phyloP scores from a whole-genome alignment of 2,329 filamentous ascomycete genomes.

The Pseudogymnoascus sp. region DNA sequence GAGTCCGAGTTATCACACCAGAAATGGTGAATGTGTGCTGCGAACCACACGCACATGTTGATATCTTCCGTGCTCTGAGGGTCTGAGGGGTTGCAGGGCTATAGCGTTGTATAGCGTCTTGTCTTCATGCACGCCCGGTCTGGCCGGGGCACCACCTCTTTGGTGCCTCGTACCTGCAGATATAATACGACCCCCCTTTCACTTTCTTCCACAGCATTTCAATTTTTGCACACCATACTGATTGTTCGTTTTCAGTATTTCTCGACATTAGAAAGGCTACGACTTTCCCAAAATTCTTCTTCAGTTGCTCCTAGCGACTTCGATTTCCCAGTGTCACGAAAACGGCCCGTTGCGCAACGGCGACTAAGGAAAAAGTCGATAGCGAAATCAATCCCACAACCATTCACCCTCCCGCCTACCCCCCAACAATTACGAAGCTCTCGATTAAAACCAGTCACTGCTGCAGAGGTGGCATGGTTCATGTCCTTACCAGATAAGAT shows the following conservation, averaged over 20 bases:
- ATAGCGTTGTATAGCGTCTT: slow-evolving; percentile 6
- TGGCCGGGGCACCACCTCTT: neutral
- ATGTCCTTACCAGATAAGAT: slow-evolving; percentile 65
- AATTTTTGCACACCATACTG: slow-evolving; percentile 27
- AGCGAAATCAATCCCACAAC: neutral
- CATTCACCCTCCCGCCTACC: neutral
- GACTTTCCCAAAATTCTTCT: slow-evolving; percentile 49
- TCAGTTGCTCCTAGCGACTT: slow-evolving; percentile 25
- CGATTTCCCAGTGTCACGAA: slow-evolving; percentile 15
- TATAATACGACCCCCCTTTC: slow-evolving; percentile 5
- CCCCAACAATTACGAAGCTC: slow-evolving; percentile 22
- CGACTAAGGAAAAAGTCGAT: slow-evolving; percentile 14
- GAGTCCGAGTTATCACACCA: neutral
- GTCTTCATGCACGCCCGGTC: slow-evolving; percentile 4
- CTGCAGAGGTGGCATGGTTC: slow-evolving; percentile 60
- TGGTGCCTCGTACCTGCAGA: slow-evolving; percentile 11
- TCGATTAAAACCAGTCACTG: slow-evolving; percentile 33
- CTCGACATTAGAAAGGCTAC: slow-evolving; percentile 62
- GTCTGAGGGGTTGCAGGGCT: neutral
- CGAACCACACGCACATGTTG: neutral
- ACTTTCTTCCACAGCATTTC: slow-evolving; percentile 51
- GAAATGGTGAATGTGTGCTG: neutral
- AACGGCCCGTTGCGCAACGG: slow-evolving; percentile 19
- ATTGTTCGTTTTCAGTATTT: slow-evolving; percentile 50
- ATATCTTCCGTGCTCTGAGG: neutral